Conservation (phyloP, 2,329 filamentous ascomycete species). For the Ophiocordyceps sinensis region DNA sequence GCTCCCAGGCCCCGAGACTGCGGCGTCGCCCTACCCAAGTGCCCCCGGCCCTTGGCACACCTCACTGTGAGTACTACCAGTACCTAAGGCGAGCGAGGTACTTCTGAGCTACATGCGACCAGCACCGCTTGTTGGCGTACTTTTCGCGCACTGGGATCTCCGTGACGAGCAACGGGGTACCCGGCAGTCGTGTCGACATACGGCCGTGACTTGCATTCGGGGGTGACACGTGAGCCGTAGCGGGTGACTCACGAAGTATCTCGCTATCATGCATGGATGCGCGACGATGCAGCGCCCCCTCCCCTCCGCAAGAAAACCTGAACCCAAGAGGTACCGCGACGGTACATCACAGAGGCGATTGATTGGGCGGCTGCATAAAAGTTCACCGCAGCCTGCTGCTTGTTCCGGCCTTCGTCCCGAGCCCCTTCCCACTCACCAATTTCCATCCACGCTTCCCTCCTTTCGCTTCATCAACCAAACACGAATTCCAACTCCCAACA, state of each 20-base stretch:
- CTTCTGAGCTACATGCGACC: no score
- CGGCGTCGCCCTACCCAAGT: no score
- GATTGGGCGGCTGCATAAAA: conserved; percentile 3
- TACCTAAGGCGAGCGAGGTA: no score
- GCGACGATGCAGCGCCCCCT: not conserved
- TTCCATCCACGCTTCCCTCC: conserved; percentile 11
- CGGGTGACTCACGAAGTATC: not conserved
- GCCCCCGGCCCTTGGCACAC: no score
- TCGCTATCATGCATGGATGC: not conserved
- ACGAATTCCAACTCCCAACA: conserved; percentile 15
- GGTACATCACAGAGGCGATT: conserved; percentile 1
- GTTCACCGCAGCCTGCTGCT: conserved; percentile 4
- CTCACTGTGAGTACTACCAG: no score
- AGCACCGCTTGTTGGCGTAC: no score
- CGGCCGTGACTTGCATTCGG: not conserved
- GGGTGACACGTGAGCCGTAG: not conserved
- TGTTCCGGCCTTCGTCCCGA: conserved; percentile 10
- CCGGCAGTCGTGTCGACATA: not conserved
- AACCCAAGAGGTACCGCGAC: not conserved
- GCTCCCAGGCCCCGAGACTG: no score
- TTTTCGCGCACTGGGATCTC: no score
- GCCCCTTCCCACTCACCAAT: conserved; percentile 14
- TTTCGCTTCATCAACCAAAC: conserved; percentile 15
- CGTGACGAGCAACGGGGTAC: not conserved
- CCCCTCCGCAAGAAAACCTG: not conserved